Base-by-base conservation (phyloP, 257 asterid genomes). In the Gentiana macrophylla region DNA sequence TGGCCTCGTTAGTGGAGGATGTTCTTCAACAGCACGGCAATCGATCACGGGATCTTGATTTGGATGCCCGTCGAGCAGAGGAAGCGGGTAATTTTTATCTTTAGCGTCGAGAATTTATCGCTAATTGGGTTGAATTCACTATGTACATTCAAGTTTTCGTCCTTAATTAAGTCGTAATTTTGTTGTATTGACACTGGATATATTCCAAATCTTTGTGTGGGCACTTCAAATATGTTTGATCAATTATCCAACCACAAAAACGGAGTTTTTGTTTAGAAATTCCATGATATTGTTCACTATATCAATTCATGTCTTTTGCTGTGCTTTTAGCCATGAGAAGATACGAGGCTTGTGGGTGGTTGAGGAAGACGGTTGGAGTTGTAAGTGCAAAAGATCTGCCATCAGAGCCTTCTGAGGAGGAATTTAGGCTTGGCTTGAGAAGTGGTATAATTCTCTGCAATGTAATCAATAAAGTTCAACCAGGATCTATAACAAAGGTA, bases 391-490 rank as follows among this genome's bases (percentile, higher is more conserved):
- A 78, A 73, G 90, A 84, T 77, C 80, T 92, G 63, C 99, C 99
- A 0, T 81, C 94, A 1, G 99, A 92, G 73, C 99, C 97, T 63
- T 86, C 99, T 8, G 99, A 92, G 74, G 99, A 88, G 61, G 97
- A 89, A 63, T 86, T 92, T 67, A 77, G 97, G 70, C 72, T 88
- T 58, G 97, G 91, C 24, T 77, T 92, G 51, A 82, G 97, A 64
- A 92, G 95, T 68, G 99, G 99, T 52, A 88, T 92, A 43, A 76
- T 92, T 60, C 97, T 92, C 15, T 92, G 99, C 77, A 85, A 74
- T 72, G 94, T 63, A 15, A 84, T 92, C 32, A 92, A 92, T 61
- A 88, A 82, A 73, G 73, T 92, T 74, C 94, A 86, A 62, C 84
- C 86, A 12, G 99, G 99, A 55, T 87, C 94, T 53, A 94, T 92